Base-by-base conservation (phyloP, 768 basidiomycete genomes). In the Collybia nuda region DNA sequence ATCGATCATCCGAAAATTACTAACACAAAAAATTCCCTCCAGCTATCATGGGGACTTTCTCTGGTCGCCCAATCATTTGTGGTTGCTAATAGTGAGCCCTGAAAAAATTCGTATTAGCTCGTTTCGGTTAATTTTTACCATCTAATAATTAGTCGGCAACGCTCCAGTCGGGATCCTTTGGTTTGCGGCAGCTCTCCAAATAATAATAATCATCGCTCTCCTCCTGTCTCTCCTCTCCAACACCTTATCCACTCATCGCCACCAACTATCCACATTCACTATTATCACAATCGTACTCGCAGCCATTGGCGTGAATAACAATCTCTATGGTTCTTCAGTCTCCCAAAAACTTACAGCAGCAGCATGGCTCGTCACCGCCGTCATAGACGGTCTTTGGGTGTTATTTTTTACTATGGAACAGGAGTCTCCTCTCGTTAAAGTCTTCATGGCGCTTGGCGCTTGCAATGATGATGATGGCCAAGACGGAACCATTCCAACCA, bases 201-300 rank as follows among this genome's bases (percentile, higher is more conserved):
- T 9, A 18, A 3, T 39, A 23, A 26, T 39, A 36, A 18, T 47
- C 35, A 12, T 47, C 23, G 23, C 24, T 15, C 17, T 47, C 7
- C 2, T 38, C 22, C 35, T 39, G 1, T 23, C 37, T 1, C 46
- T 47, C 37, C 19, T 24, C 46, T 39, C 35, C 3, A 38, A 47
- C 24, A 47, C 37, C 7, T 23, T 47, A 19, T 29, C 36, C 15
- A 18, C 46, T 3, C 46, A 47, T 26, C 17, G 36, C 1, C 46
- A 28, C 17, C 36, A 38, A 17, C 12, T 47, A 8, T 21, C 37
- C 4, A 28, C 36, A 18, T 47, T 47, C n/a, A 26, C 46, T 26
- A n/a, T 28, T 37, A 17, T 47, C 19, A 39, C 39, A 36, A 47
- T 47, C 37, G 36, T 47, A 23, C 37, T 47, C n/a, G 35, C 46